Percentiles rank a stretch among this genome's conserved stretches.
These are phyloP conservation scores for Mycena sp. DNA, from an alignment of 1,284 basidiomycete genomes.

Conservation along the genomic window DNA sequence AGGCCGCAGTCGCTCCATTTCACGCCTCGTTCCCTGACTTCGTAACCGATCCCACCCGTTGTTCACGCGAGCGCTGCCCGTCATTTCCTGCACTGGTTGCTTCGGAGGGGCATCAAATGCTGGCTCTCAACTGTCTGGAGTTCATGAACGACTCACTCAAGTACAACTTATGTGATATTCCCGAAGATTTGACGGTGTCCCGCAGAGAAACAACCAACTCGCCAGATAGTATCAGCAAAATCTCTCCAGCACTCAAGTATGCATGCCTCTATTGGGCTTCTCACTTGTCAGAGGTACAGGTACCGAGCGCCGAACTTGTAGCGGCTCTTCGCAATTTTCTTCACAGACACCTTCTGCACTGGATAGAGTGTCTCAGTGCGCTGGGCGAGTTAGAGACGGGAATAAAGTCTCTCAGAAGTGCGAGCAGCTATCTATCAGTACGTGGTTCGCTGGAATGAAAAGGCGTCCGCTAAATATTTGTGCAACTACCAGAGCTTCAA, in stretches of 20 bases:
- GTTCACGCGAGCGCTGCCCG: slow-evolving; percentile 7
- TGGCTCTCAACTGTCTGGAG: slow-evolving; percentile 28
- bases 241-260: slow-evolving; percentile 30
- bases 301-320: neutral
- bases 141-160: slow-evolving; percentile 24
- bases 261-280: slow-evolving; percentile 32
- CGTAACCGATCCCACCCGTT: slow-evolving; percentile 25
- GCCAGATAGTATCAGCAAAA: slow-evolving; percentile 12
- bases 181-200: too few relatives aligned
- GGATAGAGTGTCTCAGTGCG: too few relatives aligned
- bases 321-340: slow-evolving; percentile 2
- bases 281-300: slow-evolving; percentile 15
- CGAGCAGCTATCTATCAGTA: neutral
- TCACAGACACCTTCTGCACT: neutral
- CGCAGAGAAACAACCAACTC: slow-evolving; percentile 14
- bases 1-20: too few relatives aligned
- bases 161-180: slow-evolving; percentile 30
- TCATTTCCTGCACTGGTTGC: slow-evolving; percentile 5
- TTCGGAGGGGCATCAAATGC: slow-evolving; percentile 12
- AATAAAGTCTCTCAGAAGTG: neutral
- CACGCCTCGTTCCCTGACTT: too few relatives aligned
- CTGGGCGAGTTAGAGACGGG: neutral
- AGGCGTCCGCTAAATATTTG: neutral
- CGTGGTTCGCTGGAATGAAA: neutral
- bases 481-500: neutral